A percentile compares a stretch with the other conserved stretches of the same genome.
Evolutionary conservation across 2,329 filamentous ascomycete genomes (phyloP).

Genomic region (Pseudocercospora crystallina): DNA sequence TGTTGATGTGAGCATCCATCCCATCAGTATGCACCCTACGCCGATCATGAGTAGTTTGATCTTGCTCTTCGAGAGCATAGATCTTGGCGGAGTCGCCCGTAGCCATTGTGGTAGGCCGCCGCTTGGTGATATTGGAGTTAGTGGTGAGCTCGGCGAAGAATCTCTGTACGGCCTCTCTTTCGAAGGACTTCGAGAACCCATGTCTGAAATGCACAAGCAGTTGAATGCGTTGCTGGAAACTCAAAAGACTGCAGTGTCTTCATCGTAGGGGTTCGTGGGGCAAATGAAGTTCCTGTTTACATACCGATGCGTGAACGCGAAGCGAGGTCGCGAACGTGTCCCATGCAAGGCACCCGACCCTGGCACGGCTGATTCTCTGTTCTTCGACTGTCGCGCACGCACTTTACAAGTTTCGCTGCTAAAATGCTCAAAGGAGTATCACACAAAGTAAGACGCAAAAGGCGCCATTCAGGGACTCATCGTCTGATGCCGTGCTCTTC

Average conservation of each 20-base stretch:
- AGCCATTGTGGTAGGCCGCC: slow-evolving; percentile 31
- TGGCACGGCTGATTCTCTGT: background rate
- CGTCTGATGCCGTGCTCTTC: too few relatives aligned
- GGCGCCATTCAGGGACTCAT: too few relatives aligned
- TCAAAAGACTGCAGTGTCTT: too few relatives aligned
- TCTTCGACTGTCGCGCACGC: too few relatives aligned
- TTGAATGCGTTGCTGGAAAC: background rate
- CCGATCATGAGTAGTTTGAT: slow-evolving; percentile 28
- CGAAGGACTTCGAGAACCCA: slow-evolving; percentile 26
- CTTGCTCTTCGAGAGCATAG: slow-evolving; percentile 22
- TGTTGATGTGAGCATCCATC: slow-evolving; percentile 32
- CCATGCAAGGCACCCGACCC: slow-evolving; percentile 1
- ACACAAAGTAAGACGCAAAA: too few relatives aligned
- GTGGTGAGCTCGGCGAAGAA: slow-evolving; percentile 25
- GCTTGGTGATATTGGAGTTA: slow-evolving; percentile 26
- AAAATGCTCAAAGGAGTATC: too few relatives aligned
- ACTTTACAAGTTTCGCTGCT: too few relatives aligned
- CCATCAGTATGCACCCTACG: slow-evolving; percentile 29
- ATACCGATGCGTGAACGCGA: slow-evolving; percentile 5
- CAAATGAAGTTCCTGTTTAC: slow-evolving; percentile 3
- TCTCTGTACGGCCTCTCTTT: slow-evolving; percentile 24
- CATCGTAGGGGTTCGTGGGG: background rate
- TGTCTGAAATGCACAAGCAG: slow-evolving; percentile 3
- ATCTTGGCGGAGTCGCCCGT: slow-evolving; percentile 18
- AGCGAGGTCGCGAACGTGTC: background rate